Conservation (phyloP, 768 basidiomycete species). For the Rhizopogon vesiculosus region DNA sequence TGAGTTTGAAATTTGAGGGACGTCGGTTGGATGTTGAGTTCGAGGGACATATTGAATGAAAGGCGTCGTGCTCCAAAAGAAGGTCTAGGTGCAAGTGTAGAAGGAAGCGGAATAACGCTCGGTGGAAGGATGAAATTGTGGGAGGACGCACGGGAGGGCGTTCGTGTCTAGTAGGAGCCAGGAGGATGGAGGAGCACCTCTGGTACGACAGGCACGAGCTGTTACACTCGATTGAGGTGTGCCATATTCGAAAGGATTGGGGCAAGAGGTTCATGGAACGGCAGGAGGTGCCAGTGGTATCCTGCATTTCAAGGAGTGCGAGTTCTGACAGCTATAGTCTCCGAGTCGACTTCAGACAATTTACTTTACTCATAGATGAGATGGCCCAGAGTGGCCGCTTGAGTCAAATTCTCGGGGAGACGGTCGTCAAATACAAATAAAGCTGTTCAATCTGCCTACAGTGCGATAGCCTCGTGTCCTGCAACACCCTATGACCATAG, state of each 20-base stretch:
- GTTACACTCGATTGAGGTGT: constrained; percentile 1
- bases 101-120: constrained; percentile 9
- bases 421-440: no score
- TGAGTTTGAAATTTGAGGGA: background rate
- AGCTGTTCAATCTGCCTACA: no score
- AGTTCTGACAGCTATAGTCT: no score
- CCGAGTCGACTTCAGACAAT: no score
- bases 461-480: no score
- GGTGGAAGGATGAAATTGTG: constrained; percentile 5
- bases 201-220: constrained; percentile 4
- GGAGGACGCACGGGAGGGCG: background rate
- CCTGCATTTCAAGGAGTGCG: constrained; percentile 8
- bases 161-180: background rate
- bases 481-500: no score
- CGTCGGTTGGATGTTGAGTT: background rate
- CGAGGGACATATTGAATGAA: constrained; percentile 11
- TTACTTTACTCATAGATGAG: no score
- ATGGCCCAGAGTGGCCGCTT: no score
- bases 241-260: constrained; percentile 6
- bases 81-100: constrained; percentile 3
- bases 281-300: constrained; percentile 5
- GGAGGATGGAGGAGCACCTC: constrained; percentile 6
- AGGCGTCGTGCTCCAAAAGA: constrained; percentile 2
- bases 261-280: no score
- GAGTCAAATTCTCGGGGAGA: no score